Conservation (phyloP, 768 basidiomycete genomes). For the Xerocomus spinulosus region DNA sequence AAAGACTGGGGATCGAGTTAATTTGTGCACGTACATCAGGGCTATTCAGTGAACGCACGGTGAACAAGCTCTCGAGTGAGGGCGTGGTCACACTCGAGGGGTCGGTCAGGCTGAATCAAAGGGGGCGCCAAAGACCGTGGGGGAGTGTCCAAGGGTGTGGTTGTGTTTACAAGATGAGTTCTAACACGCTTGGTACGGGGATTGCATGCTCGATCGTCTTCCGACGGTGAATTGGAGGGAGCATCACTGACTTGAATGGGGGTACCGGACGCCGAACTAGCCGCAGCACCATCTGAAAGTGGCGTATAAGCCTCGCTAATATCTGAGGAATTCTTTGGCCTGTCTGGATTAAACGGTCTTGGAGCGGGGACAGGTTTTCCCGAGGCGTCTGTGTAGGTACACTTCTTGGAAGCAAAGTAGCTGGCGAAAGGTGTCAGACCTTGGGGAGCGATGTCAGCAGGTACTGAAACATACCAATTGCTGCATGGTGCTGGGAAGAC, state of each 20-base stretch:
- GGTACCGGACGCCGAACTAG: constrained; percentile 13
- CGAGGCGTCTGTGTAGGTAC: constrained; percentile 75
- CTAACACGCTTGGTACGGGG: constrained; percentile 51
- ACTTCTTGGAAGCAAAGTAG: constrained; percentile 76
- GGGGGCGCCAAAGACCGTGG: constrained; percentile 36
- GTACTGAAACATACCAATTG: constrained; percentile 54
- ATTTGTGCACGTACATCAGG: not conserved
- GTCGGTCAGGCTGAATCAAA: constrained; percentile 36
- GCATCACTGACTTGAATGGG: constrained; percentile 12
- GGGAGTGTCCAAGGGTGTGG: constrained; percentile 28
- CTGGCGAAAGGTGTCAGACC: constrained; percentile 34
- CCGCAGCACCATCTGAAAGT: constrained; percentile 11
- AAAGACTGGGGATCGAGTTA: constrained; percentile 49
- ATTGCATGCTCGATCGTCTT: constrained; percentile 39
- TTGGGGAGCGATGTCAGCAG: not conserved
- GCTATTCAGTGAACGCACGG: constrained; percentile 40
- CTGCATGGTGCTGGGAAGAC: constrained; percentile 62
- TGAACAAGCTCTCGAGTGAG: constrained; percentile 73
- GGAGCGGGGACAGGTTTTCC: constrained; percentile 79
- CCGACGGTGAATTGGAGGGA: constrained; percentile 22
- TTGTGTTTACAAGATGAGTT: constrained; percentile 36
- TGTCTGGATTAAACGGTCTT: constrained; percentile 44
- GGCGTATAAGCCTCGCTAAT: constrained; percentile 12
- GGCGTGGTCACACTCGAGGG: constrained; percentile 51
- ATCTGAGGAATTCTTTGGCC: constrained; percentile 25